Evolutionary conservation across 495 filamentous ascomycete genomes (phyloP), one percentile per base, ranked within the genome.

Genomic region (Trichoderma asperelloides): DNA sequence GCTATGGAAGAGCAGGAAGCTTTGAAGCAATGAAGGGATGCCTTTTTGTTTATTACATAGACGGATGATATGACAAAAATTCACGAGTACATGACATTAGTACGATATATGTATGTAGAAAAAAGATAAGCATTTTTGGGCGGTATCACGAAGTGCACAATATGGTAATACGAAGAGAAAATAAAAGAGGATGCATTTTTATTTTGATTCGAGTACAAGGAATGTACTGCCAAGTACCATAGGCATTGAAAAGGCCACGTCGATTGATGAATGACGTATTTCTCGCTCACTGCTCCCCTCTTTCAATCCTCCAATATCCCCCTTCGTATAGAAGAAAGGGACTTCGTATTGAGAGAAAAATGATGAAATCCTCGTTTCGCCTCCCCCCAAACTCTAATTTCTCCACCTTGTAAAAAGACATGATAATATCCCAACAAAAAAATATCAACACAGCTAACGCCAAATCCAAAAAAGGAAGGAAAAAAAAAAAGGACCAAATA

Each of bases 1-100:
- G 92, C 92, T 47, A 85, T 78, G 8, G 80, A 80, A 69, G 80
- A 80, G 65, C 77, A 78, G 43, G 74, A 49, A 13, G 23, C 15
- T 16, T 28, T 27, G 23, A 60, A 30, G 25, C 30, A 60, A 28
- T 60, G 27, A 60, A 47, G 23, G 21, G 47, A n/a, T 51, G 18
- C 3, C 8, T 51, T 51, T 4, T n/a, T 47, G 13, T 47, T n/a
- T 55, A 2, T 2, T 7, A 30, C 30, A 45, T 25, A 25, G 37
- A 18, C 23, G 41, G 40, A 65, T 21, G 63, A 55, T 37, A 37
- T 37, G 33, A 37, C 33, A 37, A 37, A 27, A 40, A 11, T 37
- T 65, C 18, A 66, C 21, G 47, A 39, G 45, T 40, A 64, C 15
- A 51, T 13, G 49, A 57, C 23, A 30, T 30, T 15, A 65, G 43